Percentiles rank a stretch among this genome's conserved stretches.
phyloP scores from a whole-genome alignment of 495 filamentous ascomycete genomes.

The Penicillium canariense region DNA sequence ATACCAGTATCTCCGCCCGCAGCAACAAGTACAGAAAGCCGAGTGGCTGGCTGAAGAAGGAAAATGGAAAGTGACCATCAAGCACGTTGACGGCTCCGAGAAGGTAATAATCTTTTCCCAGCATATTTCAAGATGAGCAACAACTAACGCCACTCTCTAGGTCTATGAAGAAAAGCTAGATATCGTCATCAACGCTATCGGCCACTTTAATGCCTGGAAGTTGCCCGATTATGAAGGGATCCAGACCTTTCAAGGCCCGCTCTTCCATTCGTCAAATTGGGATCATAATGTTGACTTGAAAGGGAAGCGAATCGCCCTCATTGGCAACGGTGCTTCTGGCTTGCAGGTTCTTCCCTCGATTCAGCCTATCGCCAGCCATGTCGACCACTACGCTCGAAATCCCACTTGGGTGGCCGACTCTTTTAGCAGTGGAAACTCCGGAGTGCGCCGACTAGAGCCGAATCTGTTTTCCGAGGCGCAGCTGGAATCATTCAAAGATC shows the following conservation, averaged over 20 bases:
- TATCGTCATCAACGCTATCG: constrained; percentile 59
- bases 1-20: constrained; percentile 51
- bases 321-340: constrained; percentile 59
- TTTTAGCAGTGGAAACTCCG: constrained; percentile 33
- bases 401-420: constrained; percentile 68
- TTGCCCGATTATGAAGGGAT: constrained; percentile 53
- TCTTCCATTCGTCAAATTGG: constrained; percentile 58
- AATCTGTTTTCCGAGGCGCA: constrained; percentile 52
- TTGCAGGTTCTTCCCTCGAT: constrained; percentile 55
- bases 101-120: constrained; percentile 20
- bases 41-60: constrained; percentile 51
- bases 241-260: constrained; percentile 42
- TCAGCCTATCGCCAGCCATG: constrained; percentile 56
- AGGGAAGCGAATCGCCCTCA: constrained; percentile 58
- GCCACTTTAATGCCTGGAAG: constrained; percentile 55
- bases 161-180: constrained; percentile 54
- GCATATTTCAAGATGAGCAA: not conserved
- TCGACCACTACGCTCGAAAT: constrained; percentile 64
- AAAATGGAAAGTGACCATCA: constrained; percentile 51
- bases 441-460: constrained; percentile 41
- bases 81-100: constrained; percentile 32
- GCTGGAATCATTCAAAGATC: constrained; percentile 46
- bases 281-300: constrained; percentile 45
- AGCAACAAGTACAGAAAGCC: constrained; percentile 50
- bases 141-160: constrained; percentile 21